Conservation (phyloP, 306 rosid genomes). For the Fagus sylvatica region DNA sequence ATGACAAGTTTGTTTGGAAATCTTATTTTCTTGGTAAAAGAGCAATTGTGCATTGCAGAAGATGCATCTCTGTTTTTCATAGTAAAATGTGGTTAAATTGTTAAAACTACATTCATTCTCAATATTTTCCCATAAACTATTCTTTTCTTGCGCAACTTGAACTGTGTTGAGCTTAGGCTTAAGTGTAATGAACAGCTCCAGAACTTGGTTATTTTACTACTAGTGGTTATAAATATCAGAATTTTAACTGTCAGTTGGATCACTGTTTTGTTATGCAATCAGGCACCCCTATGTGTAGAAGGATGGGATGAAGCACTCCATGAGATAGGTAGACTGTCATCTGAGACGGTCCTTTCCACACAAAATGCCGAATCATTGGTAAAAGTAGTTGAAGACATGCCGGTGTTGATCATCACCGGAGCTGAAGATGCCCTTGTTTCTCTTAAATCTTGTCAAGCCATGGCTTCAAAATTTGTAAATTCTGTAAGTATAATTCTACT, state of each 20-base stretch:
- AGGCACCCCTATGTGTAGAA: conserved; percentile 85
- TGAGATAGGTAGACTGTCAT: conserved; percentile 92
- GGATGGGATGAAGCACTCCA: conserved; percentile 96
- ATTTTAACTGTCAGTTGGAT: neutral
- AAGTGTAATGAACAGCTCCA: neutral
- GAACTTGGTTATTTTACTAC: neutral
- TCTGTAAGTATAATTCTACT: conserved; percentile 51
- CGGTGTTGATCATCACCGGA: conserved; percentile 71
- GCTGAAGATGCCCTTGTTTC: conserved; percentile 82
- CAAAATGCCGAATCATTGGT: conserved; percentile 70
- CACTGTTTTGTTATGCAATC: conserved; percentile 22
- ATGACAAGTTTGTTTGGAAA: neutral
- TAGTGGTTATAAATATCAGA: neutral
- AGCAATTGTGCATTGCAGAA: neutral
- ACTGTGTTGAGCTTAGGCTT: neutral
- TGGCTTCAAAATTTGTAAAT: conserved; percentile 87
- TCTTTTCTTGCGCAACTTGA: neutral
- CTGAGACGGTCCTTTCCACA: conserved; percentile 59
- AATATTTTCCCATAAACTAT: neutral
- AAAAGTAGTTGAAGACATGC: conserved; percentile 63
- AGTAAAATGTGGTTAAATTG: neutral
- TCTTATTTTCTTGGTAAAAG: neutral
- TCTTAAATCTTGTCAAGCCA: conserved; percentile 69
- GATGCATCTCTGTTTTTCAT: neutral
- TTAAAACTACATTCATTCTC: neutral